Evolutionary conservation across 495 filamentous ascomycete species (phyloP).

Genomic region (Clavariopsis aquatica): DNA sequence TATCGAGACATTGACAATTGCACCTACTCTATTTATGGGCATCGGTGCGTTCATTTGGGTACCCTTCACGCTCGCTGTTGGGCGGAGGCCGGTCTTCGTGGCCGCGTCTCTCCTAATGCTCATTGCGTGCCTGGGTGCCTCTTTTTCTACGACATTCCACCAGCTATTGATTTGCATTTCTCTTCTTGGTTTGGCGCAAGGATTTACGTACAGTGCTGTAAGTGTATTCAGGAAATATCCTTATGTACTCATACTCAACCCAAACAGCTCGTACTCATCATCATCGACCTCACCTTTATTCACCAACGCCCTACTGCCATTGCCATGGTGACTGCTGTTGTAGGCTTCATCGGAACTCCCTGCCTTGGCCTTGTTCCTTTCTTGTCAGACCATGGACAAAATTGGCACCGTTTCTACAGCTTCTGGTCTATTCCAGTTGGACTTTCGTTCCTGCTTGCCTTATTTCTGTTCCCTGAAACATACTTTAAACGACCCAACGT

Average conservation of each 20-base stretch:
- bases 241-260: background rate
- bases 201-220: slow-evolving; percentile 21
- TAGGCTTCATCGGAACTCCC: slow-evolving; percentile 6
- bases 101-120: slow-evolving; percentile 9
- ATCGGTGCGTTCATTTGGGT: slow-evolving; percentile 27
- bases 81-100: slow-evolving; percentile 23
- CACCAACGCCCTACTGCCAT: slow-evolving; percentile 26
- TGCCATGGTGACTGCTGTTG: slow-evolving; percentile 15
- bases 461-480: slow-evolving; percentile 26
- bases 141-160: background rate
- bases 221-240: background rate
- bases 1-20: slow-evolving; percentile 13
- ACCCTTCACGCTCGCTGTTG: slow-evolving; percentile 21
- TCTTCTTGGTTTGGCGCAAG: slow-evolving; percentile 21
- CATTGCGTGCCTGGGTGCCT: slow-evolving; percentile 11
- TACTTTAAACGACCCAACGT: slow-evolving; percentile 28
- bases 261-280: slow-evolving; percentile 17
- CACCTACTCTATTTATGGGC: slow-evolving; percentile 27
- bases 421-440: slow-evolving; percentile 20
- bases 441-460: background rate
- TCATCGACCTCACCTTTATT: slow-evolving; percentile 34
- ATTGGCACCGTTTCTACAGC: slow-evolving; percentile 23
- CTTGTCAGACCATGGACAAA: slow-evolving; percentile 11
- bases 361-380: slow-evolving; percentile 11
- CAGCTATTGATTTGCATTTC: slow-evolving; percentile 10